Percentiles rank a stretch among this genome's conserved stretches.
These are phyloP conservation scores for Zarea fungicola DNA, from an alignment of 2,329 filamentous ascomycete genomes.

Conservation along the genomic window DNA sequence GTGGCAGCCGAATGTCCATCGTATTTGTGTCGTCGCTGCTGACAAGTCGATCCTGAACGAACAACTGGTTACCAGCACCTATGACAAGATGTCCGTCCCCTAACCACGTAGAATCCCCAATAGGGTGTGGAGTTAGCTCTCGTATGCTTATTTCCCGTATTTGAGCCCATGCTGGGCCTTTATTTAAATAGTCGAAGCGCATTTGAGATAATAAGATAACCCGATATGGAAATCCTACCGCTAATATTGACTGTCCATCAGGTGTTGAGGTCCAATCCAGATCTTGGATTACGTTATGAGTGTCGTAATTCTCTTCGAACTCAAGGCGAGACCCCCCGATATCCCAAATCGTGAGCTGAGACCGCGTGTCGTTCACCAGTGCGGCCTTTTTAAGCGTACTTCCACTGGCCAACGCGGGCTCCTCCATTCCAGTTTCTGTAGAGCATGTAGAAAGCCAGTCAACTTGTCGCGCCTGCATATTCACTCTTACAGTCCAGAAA, in stretches of 20 bases:
- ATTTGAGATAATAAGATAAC: conserved; percentile 80
- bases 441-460: conserved; percentile 80
- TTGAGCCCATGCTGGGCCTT: conserved; percentile 82
- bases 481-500: conserved; percentile 79
- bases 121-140: conserved; percentile 79
- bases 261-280: conserved; percentile 93
- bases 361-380: conserved; percentile 67
- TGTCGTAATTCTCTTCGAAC: conserved; percentile 69
- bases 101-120: conserved; percentile 90
- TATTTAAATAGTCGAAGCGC: conserved; percentile 86
- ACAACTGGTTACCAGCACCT: conserved; percentile 85
- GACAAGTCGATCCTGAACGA: conserved; percentile 75
- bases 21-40: conserved; percentile 57
- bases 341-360: conserved; percentile 85
- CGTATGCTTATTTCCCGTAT: conserved; percentile 78
- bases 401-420: conserved; percentile 74
- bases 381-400: conserved; percentile 85
- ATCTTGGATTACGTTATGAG: conserved; percentile 72
- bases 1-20: conserved; percentile 43
- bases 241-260: conserved; percentile 80
- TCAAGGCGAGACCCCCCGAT: conserved; percentile 76
- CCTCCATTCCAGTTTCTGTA: conserved; percentile 69
- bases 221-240: conserved; percentile 86
- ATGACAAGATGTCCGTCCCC: conserved; percentile 79
- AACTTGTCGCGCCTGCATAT: conserved; percentile 52